Evolutionary conservation across 2,329 filamentous ascomycete genomes (phyloP), one percentile per base, ranked within the genome.

Genomic region (Hirsutella rhossiliensis): DNA sequence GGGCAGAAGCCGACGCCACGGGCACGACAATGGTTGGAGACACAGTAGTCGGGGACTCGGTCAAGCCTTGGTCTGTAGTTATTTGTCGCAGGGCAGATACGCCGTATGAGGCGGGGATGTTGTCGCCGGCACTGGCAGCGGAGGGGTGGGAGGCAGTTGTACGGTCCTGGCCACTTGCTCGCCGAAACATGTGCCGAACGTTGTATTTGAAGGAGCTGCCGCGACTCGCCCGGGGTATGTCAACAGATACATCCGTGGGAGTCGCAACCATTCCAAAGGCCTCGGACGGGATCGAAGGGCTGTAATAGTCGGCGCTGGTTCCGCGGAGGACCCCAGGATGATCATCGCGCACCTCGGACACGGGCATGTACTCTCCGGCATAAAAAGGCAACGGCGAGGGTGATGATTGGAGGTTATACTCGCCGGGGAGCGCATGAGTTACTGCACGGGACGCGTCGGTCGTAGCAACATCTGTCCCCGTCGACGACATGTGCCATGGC

Each of bases 271-370:
- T 66, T 48, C 63, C 64, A 47, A 67, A 66, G 5, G 62, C 63
- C 43, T 64, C 62, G 3, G 63, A 65, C 3, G 65, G 64, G 38
- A 68, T 60, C 3, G 60, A 60, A 12, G 62, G 58, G 41, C 62
- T 64, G 50, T 68, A 68, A 47, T 68, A 68, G 45, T 67, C 63
- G 38, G 63, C 62, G 43, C 57, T 68, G 34, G 56, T 61, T 32
- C 60, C 63, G 44, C 52, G 56, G 38, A 62, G 60, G 34, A 60
- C 56, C 37, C 55, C 57, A 28, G 58, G 53, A 18, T 59, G 56
- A 28, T 57, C 54, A 43, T 58, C 52, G 5, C 44, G 48, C 11
- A 55, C 50, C n/a, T 46, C 45, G 7, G 52, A 48, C 38, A 54
- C 52, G 15, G 57, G 57, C 52, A 57, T 54, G 43, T 55, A 56